A percentile compares a stretch with the other conserved stretches of the same genome.
These are phyloP conservation scores for Dothideomycetes sp. DNA, from an alignment of 2,329 filamentous ascomycete species.

Conservation along the genomic window DNA sequence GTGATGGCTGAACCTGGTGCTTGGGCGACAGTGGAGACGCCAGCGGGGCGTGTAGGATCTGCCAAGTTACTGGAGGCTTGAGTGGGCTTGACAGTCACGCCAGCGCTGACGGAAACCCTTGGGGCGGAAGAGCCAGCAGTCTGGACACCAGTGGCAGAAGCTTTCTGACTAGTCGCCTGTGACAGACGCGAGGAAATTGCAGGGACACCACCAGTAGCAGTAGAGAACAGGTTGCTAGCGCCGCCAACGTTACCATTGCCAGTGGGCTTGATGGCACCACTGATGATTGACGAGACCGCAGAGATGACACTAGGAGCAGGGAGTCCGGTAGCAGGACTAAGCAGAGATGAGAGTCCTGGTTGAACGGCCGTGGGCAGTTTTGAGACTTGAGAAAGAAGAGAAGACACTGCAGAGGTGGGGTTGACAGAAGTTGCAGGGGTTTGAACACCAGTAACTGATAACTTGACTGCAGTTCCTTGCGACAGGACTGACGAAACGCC, in stretches of 20 bases:
- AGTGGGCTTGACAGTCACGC: neutral
- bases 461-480: neutral
- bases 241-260: neutral
- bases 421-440: neutral
- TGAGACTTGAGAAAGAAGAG: neutral
- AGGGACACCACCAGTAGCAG: neutral
- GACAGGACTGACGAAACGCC: neutral
- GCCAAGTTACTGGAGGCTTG: too few relatives aligned
- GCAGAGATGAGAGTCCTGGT: neutral
- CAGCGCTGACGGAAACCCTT: neutral
- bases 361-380: neutral
- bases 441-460: neutral
- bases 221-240: neutral
- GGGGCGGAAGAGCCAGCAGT: neutral
- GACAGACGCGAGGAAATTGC: neutral
- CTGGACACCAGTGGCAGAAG: neutral
- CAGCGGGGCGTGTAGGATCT: neutral
- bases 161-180: neutral
- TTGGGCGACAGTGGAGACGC: neutral
- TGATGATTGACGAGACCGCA: neutral
- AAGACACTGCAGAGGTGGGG: neutral
- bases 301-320: neutral
- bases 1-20: neutral
- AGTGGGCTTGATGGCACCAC: neutral
- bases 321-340: neutral